phyloP scores from a whole-genome alignment of 495 filamentous ascomycete species.

The Penicillium verhagenii region DNA sequence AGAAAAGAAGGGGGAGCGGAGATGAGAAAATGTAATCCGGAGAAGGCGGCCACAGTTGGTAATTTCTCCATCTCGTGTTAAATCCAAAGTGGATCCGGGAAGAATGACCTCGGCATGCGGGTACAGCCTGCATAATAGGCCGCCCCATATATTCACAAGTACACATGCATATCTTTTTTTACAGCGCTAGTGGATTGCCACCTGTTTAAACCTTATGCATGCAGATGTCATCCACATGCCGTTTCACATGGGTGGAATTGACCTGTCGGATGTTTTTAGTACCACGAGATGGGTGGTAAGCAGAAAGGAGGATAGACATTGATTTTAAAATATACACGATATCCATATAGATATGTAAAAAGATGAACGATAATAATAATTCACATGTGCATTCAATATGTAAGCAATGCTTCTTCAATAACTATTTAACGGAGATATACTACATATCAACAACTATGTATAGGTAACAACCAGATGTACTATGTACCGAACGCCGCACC shows the following conservation, averaged over 20 bases:
- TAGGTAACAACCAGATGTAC: background rate
- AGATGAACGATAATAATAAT: no score
- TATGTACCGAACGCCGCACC: background rate
- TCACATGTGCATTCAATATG: no score
- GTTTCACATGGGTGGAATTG: slow-evolving; percentile 17
- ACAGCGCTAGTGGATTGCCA: background rate
- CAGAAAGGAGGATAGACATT: background rate
- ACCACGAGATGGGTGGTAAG: no score
- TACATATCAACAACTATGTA: background rate
- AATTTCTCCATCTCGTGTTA: slow-evolving; percentile 14
- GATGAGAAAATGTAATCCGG: slow-evolving; percentile 13
- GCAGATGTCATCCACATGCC: slow-evolving; percentile 20
- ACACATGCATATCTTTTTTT: no score
- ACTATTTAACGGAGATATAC: background rate
- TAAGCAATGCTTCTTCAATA: background rate
- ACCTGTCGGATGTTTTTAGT: background rate
- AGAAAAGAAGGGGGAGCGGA: slow-evolving; percentile 9
- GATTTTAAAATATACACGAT: no score
- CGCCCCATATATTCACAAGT: background rate
- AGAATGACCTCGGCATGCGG: slow-evolving; percentile 25
- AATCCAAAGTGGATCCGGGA: slow-evolving; percentile 5
- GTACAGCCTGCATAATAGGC: background rate
- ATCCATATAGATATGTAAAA: background rate
- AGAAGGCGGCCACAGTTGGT: slow-evolving; percentile 20
- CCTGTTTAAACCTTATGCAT: background rate